These are phyloP conservation scores for Salix suchowensis DNA, from an alignment of 345 rosid species.

Conservation along the genomic window DNA sequence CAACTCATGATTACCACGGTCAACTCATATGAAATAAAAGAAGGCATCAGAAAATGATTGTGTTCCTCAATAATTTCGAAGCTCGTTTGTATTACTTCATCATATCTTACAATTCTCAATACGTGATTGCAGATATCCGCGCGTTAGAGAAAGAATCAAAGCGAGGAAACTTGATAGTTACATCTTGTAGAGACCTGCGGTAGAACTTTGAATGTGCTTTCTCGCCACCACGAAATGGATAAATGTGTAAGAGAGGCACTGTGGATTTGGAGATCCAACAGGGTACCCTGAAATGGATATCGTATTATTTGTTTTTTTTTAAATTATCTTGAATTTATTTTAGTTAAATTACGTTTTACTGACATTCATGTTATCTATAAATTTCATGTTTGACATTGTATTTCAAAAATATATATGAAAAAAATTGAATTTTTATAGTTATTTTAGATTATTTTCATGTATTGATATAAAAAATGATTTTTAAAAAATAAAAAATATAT, in stretches of 20 bases:
- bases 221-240: neutral
- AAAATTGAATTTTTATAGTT: too few species aligned
- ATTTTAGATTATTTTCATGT: too few species aligned
- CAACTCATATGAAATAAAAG: too few species aligned
- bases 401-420: too few species aligned
- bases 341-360: too few species aligned
- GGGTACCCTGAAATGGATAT: neutral
- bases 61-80: neutral
- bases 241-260: neutral
- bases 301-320: too few species aligned
- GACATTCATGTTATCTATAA: too few species aligned
- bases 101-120: neutral
- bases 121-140: neutral
- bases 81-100: neutral
- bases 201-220: neutral
- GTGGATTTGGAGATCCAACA: neutral
- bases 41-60: neutral
- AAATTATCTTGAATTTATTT: too few species aligned
- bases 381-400: too few species aligned
- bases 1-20: too few species aligned
- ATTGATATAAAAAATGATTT: too few species aligned
- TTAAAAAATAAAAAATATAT: too few species aligned
- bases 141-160: neutral
- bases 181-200: neutral
- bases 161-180: neutral